A percentile compares a stretch with the other conserved stretches of the same genome.
These are phyloP conservation scores for Termitomyces sp. DNA, from an alignment of 768 basidiomycete species.

Conservation along the genomic window DNA sequence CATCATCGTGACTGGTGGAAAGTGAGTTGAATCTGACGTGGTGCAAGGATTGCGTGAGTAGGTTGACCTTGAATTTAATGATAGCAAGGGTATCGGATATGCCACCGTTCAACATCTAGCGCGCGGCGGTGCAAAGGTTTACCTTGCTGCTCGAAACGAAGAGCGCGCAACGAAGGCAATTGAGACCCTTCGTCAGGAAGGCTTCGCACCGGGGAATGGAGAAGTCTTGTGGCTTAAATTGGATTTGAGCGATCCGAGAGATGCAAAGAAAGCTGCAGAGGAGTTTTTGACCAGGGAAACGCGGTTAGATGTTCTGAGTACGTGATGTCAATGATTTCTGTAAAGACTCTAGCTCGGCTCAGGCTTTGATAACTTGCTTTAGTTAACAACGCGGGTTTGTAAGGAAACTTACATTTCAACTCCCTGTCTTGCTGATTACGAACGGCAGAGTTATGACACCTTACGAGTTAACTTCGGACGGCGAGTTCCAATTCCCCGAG, in stretches of 20 bases:
- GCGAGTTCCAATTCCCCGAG: not conserved
- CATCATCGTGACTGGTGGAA: constrained; percentile 55
- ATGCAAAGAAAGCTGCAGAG: constrained; percentile 45
- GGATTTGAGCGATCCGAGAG: constrained; percentile 46
- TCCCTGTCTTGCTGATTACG: not conserved
- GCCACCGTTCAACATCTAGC: constrained; percentile 50
- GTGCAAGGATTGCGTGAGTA: not conserved
- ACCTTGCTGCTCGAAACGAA: constrained; percentile 51
- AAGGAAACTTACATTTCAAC: not conserved
- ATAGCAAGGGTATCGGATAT: constrained; percentile 35
- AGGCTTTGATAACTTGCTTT: not conserved
- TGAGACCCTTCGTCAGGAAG: constrained; percentile 39
- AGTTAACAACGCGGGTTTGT: constrained; percentile 62
- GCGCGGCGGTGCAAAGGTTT: constrained; percentile 53
- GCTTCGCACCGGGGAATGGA: constrained; percentile 40
- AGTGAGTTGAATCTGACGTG: constrained; percentile 29
- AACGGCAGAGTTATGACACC: constrained; percentile 9
- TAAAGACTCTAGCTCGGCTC: not conserved
- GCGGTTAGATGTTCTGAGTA: constrained; percentile 54
- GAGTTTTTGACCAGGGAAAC: constrained; percentile 46
- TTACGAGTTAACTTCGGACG: constrained; percentile 11
- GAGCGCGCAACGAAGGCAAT: constrained; percentile 44
- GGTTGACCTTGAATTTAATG: not conserved
- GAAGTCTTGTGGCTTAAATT: constrained; percentile 47
- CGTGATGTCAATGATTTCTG: constrained; percentile 18